Evolutionary conservation across 106 monocot species (phyloP).

Genomic region (Dioscorea dumetorum): DNA sequence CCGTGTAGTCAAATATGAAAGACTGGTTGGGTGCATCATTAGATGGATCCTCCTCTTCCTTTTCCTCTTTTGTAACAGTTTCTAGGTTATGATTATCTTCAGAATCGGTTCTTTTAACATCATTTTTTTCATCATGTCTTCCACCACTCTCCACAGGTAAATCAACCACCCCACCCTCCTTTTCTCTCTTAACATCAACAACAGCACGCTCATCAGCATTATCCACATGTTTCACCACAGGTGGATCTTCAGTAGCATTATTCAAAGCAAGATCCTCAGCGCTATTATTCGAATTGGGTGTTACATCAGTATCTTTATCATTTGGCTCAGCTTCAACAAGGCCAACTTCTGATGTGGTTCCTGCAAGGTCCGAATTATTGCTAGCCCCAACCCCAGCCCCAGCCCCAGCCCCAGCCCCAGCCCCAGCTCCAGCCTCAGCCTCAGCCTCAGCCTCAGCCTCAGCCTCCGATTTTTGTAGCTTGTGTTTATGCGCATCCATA

Average conservation of each 20-base stretch:
- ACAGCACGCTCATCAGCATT: neutral
- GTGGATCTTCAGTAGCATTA: neutral
- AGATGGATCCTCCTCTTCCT: slow-evolving; percentile 6
- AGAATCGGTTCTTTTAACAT: slow-evolving; percentile 11
- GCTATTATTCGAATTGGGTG: neutral
- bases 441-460: too few species aligned
- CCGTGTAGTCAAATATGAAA: slow-evolving; percentile 29
- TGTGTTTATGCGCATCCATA: neutral
- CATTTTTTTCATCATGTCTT: slow-evolving; percentile 1
- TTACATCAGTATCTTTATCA: too few species aligned
- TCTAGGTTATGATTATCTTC: slow-evolving; percentile 14
- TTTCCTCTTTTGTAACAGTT: slow-evolving; percentile 29
- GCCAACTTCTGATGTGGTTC: neutral
- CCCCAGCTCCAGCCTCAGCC: too few species aligned
- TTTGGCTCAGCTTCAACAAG: too few species aligned
- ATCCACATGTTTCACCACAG: neutral
- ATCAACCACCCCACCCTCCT: neutral
- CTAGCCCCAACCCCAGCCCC: too few species aligned
- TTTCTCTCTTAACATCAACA: slow-evolving; percentile 1
- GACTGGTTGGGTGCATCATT: slow-evolving; percentile 18
- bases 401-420: too few species aligned
- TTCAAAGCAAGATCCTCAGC: neutral
- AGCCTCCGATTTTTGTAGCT: neutral
- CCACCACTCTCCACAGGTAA: neutral
- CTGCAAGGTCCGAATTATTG: neutral